Evolutionary conservation across 495 filamentous ascomycete genomes (phyloP), one percentile per base, ranked within the genome.

Genomic region (Penicillium coffeae): DNA sequence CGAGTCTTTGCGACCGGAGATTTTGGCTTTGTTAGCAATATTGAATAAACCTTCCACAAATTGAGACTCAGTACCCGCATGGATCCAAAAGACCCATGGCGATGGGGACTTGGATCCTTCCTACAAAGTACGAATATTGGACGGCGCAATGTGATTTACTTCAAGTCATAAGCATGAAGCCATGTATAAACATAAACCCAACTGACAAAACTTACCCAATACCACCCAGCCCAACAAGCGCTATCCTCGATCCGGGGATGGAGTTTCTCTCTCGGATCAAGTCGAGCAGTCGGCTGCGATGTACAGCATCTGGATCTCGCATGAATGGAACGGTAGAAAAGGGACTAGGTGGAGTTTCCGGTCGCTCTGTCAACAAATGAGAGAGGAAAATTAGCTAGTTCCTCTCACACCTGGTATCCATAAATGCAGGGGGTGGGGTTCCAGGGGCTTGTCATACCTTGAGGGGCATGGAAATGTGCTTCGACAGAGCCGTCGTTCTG

Each of bases 1-100:
- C 16, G 58, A 65, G 50, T 75, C 59, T 14, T 70, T 5, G 15
- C 60, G 58, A 9, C 61, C 56, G n/a, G 54, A 50, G n/a, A 75
- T 63, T 43, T 70, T 63, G 36, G 65, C 35, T 5, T 30, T 37
- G 21, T 72, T 41, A 30, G 72, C 69, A 44, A 78, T 71, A n/a
- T 65, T 59, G 33, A 51, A 49, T 54, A 56, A 72, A 37, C 65
- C 48, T 21, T 74, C 51, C 52, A 69, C 62, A 21, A 76, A 72
- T 5, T 70, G 62, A 6, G 60, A 52, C 3, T 38, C 38, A 27
- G 49, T 72, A 37, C 65, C 68, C 0, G 68, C 68, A 54, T 73
- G 65, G 1, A 78, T 52, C 76, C 78, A 80, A 54, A 80, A 75
- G 6, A 79, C 66, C 64, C 63, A 75, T 21, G 62, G 75, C 18